Conservation (phyloP, 2,329 filamentous ascomycete species). For the Aspergillus neotritici region DNA sequence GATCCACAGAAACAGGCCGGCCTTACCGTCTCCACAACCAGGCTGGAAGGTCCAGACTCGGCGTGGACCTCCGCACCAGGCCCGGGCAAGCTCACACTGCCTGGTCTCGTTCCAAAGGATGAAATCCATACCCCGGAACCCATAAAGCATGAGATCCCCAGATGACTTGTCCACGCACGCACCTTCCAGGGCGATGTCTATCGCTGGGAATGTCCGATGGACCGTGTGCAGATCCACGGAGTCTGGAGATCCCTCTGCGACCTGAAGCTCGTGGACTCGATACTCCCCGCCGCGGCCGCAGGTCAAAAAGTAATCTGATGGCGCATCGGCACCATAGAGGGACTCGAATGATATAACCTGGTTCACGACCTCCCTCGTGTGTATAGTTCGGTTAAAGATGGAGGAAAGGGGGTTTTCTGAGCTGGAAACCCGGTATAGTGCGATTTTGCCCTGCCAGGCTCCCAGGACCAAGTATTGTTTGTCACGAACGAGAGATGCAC, state of each 20-base stretch:
- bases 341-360: conserved; percentile 43
- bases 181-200: conserved; percentile 72
- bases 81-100: conserved; percentile 62
- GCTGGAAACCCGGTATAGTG: conserved; percentile 37
- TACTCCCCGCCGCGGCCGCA: conserved; percentile 73
- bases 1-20: conserved; percentile 65
- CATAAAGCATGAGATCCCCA: conserved; percentile 64
- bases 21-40: conserved; percentile 19
- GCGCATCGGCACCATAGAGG: conserved; percentile 9
- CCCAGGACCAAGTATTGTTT: conserved; percentile 46
- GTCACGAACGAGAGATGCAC: conserved; percentile 36
- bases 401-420: conserved; percentile 18
- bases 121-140: conserved; percentile 75
- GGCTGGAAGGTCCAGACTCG: conserved; percentile 62
- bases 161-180: conserved; percentile 52
- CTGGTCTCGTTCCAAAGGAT: conserved; percentile 72
- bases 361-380: conserved; percentile 62
- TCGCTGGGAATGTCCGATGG: conserved; percentile 63
- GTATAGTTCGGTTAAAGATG: conserved; percentile 29
- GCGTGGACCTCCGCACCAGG: conserved; percentile 82
- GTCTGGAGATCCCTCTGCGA: conserved; percentile 21
- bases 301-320: conserved; percentile 51
- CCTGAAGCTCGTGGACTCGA: conserved; percentile 52
- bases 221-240: conserved; percentile 44
- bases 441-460: conserved; percentile 51